Percentiles rank a stretch among this genome's conserved stretches.
Evolutionary conservation across 306 rosid species (phyloP).

Genomic region (Vachellia collinsii): DNA sequence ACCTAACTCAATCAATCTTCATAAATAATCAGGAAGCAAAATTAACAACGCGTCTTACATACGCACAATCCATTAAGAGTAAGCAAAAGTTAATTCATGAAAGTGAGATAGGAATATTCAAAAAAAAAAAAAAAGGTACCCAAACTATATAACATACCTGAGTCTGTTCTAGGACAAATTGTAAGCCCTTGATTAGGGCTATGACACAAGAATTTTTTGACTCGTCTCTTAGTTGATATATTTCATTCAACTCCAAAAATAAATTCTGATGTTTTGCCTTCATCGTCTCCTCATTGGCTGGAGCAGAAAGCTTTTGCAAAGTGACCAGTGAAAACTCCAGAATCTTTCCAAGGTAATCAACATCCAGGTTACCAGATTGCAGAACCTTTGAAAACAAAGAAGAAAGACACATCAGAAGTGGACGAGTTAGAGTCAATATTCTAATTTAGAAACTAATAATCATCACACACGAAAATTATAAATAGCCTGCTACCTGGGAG

Average conservation of each 20-base stretch:
- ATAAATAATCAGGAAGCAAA: no score
- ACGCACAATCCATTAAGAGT: not conserved
- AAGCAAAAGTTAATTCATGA: not conserved
- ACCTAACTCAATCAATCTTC: not conserved
- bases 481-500: slow-evolving; percentile 67
- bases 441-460: slow-evolving; percentile 17
- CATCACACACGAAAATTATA: slow-evolving; percentile 20
- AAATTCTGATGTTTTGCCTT: slow-evolving; percentile 59
- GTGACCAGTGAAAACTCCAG: slow-evolving; percentile 82
- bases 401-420: slow-evolving; percentile 29
- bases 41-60: not conserved
- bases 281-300: slow-evolving; percentile 71
- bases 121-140: slow-evolving; percentile 4
- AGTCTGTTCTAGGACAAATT: slow-evolving; percentile 86
- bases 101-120: not conserved
- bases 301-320: slow-evolving; percentile 84
- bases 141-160: slow-evolving; percentile 59
- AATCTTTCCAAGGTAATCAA: slow-evolving; percentile 81
- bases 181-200: slow-evolving; percentile 84
- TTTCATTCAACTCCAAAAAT: slow-evolving; percentile 67
- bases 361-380: slow-evolving; percentile 76
- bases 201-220: slow-evolving; percentile 61
- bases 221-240: slow-evolving; percentile 57
- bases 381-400: slow-evolving; percentile 58
- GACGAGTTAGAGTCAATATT: slow-evolving; percentile 5